These are phyloP conservation scores for Boletus vinaceobasis DNA, from an alignment of 768 basidiomycete species.

Conservation along the genomic window DNA sequence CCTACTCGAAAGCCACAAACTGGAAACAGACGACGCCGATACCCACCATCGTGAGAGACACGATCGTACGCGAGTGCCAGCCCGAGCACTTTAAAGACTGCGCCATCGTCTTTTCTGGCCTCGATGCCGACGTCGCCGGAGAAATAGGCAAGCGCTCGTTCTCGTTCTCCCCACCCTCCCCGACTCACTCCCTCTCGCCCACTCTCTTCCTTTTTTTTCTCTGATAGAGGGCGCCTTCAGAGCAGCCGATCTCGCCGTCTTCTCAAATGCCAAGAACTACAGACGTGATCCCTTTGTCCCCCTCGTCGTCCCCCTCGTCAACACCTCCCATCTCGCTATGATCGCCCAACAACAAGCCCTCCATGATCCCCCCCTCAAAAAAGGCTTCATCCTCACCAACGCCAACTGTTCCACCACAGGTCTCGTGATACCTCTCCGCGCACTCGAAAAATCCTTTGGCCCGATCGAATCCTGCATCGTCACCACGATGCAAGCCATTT, in stretches of 20 bases:
- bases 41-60: constrained; percentile 55
- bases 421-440: constrained; percentile 84
- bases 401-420: constrained; percentile 98
- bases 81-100: constrained; percentile 79
- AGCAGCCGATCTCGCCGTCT: constrained; percentile 83
- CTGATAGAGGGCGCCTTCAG: constrained; percentile 72
- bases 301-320: constrained; percentile 94
- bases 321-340: constrained; percentile 80
- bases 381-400: constrained; percentile 96
- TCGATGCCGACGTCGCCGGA: constrained; percentile 92
- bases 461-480: constrained; percentile 90
- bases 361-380: constrained; percentile 63
- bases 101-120: constrained; percentile 88
- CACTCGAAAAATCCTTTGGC: constrained; percentile 87
- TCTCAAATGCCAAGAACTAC: constrained; percentile 97
- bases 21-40: constrained; percentile 90
- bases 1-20: constrained; percentile 65
- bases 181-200: background rate
- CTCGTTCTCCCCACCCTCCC: background rate
- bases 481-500: constrained; percentile 97
- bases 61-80: constrained; percentile 68
- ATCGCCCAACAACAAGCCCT: constrained; percentile 75
- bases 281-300: constrained; percentile 90
- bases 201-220: background rate
- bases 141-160: constrained; percentile 69